These are phyloP conservation scores for Biscogniauxia sp. DNA, from an alignment of 2,329 filamentous ascomycete genomes.

Conservation along the genomic window DNA sequence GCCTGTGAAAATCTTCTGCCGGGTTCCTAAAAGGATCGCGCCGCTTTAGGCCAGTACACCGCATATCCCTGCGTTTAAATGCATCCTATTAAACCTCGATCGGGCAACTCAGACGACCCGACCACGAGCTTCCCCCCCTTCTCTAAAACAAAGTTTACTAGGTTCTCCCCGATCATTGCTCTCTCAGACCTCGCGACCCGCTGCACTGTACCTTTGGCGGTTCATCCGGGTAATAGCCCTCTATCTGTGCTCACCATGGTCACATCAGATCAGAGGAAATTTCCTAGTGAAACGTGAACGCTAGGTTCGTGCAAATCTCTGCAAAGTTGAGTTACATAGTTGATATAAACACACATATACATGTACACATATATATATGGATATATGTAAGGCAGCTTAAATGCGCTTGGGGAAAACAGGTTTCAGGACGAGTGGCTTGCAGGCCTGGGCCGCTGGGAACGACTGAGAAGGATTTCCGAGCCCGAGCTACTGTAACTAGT, in stretches of 20 bases:
- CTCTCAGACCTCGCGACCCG: not conserved
- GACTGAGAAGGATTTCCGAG: not conserved
- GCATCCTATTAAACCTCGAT: conserved; percentile 30
- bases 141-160: not conserved
- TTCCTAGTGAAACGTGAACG: not conserved
- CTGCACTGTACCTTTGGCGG: not conserved
- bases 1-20: not conserved
- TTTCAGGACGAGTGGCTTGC: not conserved
- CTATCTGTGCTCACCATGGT: not conserved
- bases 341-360: no score
- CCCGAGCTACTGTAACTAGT: not conserved
- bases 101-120: conserved; percentile 22
- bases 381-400: not conserved
- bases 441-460: not conserved
- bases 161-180: not conserved
- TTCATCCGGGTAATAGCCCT: not conserved
- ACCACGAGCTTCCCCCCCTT: not conserved
- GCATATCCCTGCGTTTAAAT: conserved; percentile 22
- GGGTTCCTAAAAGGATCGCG: not conserved
- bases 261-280: not conserved
- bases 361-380: no score
- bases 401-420: not conserved
- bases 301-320: not conserved
- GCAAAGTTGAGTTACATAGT: not conserved
- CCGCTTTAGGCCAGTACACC: conserved; percentile 2